Conservation (phyloP, 805 yeast species). For the Candida nanaspora region DNA sequence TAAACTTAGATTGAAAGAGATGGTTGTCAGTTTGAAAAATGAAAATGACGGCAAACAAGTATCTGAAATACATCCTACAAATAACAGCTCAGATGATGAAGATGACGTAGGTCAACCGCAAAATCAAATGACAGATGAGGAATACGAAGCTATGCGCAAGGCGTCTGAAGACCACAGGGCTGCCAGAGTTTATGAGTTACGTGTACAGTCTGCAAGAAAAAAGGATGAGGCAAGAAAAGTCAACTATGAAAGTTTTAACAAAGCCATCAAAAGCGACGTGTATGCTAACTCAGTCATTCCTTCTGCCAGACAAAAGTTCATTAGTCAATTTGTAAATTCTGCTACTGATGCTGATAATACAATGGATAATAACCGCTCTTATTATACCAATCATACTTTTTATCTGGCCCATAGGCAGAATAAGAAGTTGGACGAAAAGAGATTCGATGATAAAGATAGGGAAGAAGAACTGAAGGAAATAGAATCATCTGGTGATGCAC, state of each 20-base stretch:
- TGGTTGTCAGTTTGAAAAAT: conserved; percentile 24
- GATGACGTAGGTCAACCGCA: conserved; percentile 20
- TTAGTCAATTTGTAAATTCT: conserved; percentile 21
- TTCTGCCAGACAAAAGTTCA: conserved; percentile 15
- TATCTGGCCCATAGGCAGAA: conserved; percentile 33
- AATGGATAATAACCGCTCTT: conserved; percentile 26
- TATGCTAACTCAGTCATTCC: conserved; percentile 15
- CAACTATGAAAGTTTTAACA: conserved; percentile 27
- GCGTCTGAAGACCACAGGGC: conserved; percentile 9
- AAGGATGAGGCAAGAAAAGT: conserved; percentile 23
- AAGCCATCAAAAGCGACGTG: conserved; percentile 19
- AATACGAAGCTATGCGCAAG: conserved; percentile 6
- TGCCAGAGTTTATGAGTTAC: conserved; percentile 9
- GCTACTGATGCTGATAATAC: conserved; percentile 19
- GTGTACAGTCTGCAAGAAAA: conserved; percentile 13
- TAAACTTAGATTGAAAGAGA: conserved; percentile 36
- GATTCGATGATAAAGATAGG: conserved; percentile 32
- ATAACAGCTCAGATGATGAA: conserved; percentile 25
- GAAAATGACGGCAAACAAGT: conserved; percentile 8
- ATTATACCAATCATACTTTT: conserved; percentile 35
- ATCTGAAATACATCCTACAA: conserved; percentile 16
- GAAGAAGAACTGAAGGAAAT: conserved; percentile 26
- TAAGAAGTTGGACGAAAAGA: conserved; percentile 34
- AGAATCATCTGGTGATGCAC: conserved; percentile 6
- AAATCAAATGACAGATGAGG: conserved; percentile 15